These are phyloP conservation scores for Arthrinium phaeospermum DNA, from an alignment of 2,329 filamentous ascomycete species.

Conservation along the genomic window DNA sequence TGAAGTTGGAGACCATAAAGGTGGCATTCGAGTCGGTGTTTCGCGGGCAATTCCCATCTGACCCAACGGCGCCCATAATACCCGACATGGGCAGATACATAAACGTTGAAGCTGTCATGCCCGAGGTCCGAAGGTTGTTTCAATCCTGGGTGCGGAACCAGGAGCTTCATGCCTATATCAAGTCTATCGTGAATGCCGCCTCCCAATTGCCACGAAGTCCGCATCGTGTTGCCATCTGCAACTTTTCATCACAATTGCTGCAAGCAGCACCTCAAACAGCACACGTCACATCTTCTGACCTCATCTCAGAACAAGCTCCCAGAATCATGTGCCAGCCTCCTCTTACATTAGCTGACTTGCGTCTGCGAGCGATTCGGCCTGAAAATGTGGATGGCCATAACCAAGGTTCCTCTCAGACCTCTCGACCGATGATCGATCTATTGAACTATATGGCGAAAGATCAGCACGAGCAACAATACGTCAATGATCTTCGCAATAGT, in stretches of 20 bases:
- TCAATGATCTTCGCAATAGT: slow-evolving; percentile 14
- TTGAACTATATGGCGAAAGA: slow-evolving; percentile 4
- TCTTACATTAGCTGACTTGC: background rate
- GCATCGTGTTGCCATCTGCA: too few relatives aligned
- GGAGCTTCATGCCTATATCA: background rate
- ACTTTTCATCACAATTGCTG: background rate
- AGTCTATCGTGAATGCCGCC: background rate
- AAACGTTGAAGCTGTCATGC: background rate
- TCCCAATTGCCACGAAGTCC: background rate
- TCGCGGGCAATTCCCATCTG: background rate
- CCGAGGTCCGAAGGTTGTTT: background rate
- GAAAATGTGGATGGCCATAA: background rate
- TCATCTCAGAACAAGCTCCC: background rate
- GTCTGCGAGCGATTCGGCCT: background rate
- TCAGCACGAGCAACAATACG: slow-evolving; percentile 21
- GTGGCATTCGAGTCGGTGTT: background rate
- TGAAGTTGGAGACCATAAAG: background rate
- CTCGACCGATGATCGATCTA: background rate
- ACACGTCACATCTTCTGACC: background rate
- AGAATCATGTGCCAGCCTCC: background rate
- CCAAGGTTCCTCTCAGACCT: background rate
- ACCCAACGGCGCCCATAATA: background rate
- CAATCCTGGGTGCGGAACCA: background rate
- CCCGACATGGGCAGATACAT: background rate
- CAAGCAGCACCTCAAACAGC: background rate